phyloP scores from a whole-genome alignment of 441 rosid species.

The Pelargonium exstipulatum region DNA sequence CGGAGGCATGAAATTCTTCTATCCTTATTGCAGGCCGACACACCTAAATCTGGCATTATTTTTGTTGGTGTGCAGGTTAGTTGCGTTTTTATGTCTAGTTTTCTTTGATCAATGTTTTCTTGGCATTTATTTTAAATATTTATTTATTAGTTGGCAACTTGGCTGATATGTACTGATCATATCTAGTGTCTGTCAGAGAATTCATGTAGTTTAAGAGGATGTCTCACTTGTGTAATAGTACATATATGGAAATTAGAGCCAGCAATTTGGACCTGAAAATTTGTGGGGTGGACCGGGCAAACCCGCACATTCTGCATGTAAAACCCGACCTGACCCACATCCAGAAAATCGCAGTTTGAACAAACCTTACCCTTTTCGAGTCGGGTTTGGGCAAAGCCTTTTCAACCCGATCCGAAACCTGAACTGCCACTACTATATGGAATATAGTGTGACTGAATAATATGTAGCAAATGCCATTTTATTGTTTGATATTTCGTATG shows the following conservation, averaged over 20 bases:
- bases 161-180: not conserved
- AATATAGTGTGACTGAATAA: no score
- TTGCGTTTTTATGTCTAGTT: slow-evolving; percentile 16
- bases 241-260: no score
- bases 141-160: not conserved
- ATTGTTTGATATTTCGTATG: no score
- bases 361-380: not conserved
- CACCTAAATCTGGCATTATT: slow-evolving; percentile 60
- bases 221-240: no score
- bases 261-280: no score
- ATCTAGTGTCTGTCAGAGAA: not conserved
- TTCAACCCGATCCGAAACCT: no score
- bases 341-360: no score
- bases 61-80: slow-evolving; percentile 83
- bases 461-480: no score
- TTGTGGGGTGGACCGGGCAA: not conserved
- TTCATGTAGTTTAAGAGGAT: not conserved
- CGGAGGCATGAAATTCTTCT: slow-evolving; percentile 49
- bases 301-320: no score
- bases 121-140: not conserved
- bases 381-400: no score
- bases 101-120: not conserved
- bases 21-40: slow-evolving; percentile 52
- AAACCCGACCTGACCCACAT: no score
- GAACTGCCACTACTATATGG: no score